A percentile compares a stretch with the other conserved stretches of the same genome.
Evolutionary conservation across 1,139 yeast genomes (phyloP).

Genomic region (Yamadazyma jaroonii): DNA sequence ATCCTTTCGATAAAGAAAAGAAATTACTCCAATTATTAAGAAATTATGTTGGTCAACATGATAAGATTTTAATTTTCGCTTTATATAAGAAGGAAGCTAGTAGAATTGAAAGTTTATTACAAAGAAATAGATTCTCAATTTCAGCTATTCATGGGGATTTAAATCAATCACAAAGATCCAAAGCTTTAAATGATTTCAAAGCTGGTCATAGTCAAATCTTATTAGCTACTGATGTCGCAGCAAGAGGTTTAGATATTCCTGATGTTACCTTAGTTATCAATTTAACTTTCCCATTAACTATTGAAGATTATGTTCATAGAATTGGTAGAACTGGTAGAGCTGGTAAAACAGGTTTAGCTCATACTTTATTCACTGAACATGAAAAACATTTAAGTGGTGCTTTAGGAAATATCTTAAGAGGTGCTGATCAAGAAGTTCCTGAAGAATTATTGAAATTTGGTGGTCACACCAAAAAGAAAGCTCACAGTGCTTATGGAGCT

Average conservation of each 20-base stretch:
- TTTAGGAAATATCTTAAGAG: constrained; percentile 82
- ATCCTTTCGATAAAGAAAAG: constrained; percentile 78
- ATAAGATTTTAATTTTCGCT: constrained; percentile 88
- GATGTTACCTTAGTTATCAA: constrained; percentile 95
- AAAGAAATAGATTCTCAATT: constrained; percentile 71
- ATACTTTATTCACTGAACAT: constrained; percentile 93
- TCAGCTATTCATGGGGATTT: constrained; percentile 97
- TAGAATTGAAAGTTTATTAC: constrained; percentile 76
- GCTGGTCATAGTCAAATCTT: constrained; percentile 71
- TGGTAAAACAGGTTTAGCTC: constrained; percentile 92
- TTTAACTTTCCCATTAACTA: constrained; percentile 94
- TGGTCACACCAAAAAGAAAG: constrained; percentile 95
- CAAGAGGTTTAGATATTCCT: constrained; percentile 97
- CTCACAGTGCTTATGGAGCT: constrained; percentile 95
- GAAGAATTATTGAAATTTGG: constrained; percentile 94
- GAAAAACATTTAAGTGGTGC: constrained; percentile 98
- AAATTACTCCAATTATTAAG: constrained; percentile 67
- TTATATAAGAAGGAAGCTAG: constrained; percentile 95
- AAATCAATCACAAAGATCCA: constrained; percentile 88
- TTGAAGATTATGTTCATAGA: constrained; percentile 96
- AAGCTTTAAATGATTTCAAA: constrained; percentile 83
- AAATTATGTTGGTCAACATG: constrained; percentile 66
- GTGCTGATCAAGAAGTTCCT: constrained; percentile 96
- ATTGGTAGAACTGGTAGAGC: constrained; percentile 99
- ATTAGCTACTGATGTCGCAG: constrained; percentile 98